Evolutionary conservation across 169 alveolate genomes (phyloP), one percentile per base, ranked within the genome.

Genomic region (Amoebophrya sp.): DNA sequence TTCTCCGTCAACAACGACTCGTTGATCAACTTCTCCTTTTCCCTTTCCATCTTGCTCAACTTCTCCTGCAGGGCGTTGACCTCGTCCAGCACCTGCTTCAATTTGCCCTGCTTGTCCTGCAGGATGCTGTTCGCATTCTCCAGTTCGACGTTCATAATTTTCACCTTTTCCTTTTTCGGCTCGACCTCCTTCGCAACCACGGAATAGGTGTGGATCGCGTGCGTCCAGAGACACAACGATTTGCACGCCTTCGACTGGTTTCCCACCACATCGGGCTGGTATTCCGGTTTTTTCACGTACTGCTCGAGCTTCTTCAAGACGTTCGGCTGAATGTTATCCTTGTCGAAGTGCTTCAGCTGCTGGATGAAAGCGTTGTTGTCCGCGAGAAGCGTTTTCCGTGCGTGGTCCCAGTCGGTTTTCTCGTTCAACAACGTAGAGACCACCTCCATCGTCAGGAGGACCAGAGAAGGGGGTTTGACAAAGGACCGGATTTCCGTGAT

Each of bases 151-250:
- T 47, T 47, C 29, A 47, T 7, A 12, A 12, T 18, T 12, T 7
- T 18, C 29, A 47, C 29, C 18, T 47, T 47, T 7, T 12, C 29
- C 66, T 47, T 47, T 47, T 47, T 47, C 29, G 66, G 66, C 18
- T 47, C 66, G 7, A 47, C 66, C 66, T 95, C 95, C 93, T 95
- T 94, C 23, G 95, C 93, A 0, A 96, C 97, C 41, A 93, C 94
- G 0, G 97, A 91, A 93, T 95, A 97, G 38, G 93, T 95, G 92
- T 95, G 95, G 40, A 97, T 95, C n/a, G 98, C 98, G 47, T 93
- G 92, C 25, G 96, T 95, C 98, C 98, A 97, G 94, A 94, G 94
- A 77, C 97, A 96, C 83, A 97, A 92, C 32, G 96, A 93, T 92
- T 94, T 95, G 32, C 97, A 97, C 18, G 98, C 98, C 0, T 88